A percentile compares a stretch with the other conserved stretches of the same genome.
Conservation (phyloP, 2,329 filamentous ascomycete genomes). For the Paraphaeosphaeria minitans region DNA sequence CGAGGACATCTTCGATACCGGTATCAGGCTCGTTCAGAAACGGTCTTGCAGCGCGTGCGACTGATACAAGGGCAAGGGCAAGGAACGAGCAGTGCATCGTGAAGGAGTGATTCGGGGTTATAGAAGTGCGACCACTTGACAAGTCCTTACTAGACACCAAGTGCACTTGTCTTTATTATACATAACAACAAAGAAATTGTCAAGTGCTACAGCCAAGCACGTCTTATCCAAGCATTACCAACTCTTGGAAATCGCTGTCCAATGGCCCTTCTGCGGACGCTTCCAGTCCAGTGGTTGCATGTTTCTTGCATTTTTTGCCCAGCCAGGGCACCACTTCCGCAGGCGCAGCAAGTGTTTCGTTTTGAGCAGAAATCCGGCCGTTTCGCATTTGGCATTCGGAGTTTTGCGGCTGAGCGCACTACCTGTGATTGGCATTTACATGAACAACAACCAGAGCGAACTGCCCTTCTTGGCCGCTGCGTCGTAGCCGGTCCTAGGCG, state of each 20-base stretch:
- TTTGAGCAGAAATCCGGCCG: not conserved
- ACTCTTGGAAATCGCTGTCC: not conserved
- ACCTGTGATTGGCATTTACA: not conserved
- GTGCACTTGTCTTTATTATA: not conserved
- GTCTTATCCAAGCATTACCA: not conserved
- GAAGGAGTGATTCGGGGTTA: constrained; percentile 20
- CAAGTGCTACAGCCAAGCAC: constrained; percentile 3
- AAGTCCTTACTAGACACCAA: not conserved
- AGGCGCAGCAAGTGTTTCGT: not conserved
- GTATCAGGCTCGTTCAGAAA: constrained; percentile 46
- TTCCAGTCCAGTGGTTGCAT: not conserved
- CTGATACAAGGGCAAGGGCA: constrained; percentile 28
- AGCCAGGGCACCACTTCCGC: constrained; percentile 5
- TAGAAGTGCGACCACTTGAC: not conserved
- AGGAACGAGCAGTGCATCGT: constrained; percentile 31
- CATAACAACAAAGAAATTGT: not conserved
- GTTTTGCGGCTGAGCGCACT: not conserved
- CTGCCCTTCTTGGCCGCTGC: not conserved
- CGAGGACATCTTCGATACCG: constrained; percentile 36
- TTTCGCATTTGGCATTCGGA: constrained; percentile 1
- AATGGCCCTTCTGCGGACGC: not conserved
- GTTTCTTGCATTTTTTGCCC: not conserved
- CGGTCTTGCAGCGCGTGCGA: constrained; percentile 39
- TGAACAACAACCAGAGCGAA: not conserved
- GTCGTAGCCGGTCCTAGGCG: not conserved